A percentile compares a stretch with the other conserved stretches of the same genome.
Evolutionary conservation across 2,329 filamentous ascomycete species (phyloP).

Genomic region (Elsinoe arachidis): DNA sequence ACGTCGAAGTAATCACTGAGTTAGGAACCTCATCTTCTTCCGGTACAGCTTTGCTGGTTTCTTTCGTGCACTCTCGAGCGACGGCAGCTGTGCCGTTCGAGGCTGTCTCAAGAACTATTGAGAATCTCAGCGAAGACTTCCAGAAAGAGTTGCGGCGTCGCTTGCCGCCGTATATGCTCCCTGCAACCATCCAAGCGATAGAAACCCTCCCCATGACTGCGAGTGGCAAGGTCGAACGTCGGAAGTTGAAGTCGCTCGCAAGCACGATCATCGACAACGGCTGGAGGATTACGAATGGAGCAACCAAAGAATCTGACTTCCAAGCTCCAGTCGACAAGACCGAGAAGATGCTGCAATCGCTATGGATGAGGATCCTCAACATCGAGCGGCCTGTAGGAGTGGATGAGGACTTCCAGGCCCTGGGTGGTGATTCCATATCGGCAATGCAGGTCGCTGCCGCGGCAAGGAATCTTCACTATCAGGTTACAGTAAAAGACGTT

Average conservation of each 20-base stretch:
- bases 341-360: slow-evolving; percentile 48
- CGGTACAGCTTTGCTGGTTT: too few relatives aligned
- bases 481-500: background rate
- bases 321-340: slow-evolving; percentile 41
- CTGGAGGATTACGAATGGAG: too few relatives aligned
- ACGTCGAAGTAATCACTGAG: slow-evolving; percentile 16
- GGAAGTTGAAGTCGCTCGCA: slow-evolving; percentile 17
- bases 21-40: too few relatives aligned
- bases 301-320: background rate
- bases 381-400: slow-evolving; percentile 24
- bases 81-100: slow-evolving; percentile 18
- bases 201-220: slow-evolving; percentile 57
- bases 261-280: slow-evolving; percentile 24
- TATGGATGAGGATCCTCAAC: slow-evolving; percentile 42
- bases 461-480: background rate
- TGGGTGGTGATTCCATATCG: slow-evolving; percentile 36
- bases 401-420: slow-evolving; percentile 25
- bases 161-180: slow-evolving; percentile 67
- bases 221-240: slow-evolving; percentile 62
- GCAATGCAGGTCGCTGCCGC: slow-evolving; percentile 37
- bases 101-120: slow-evolving; percentile 1
- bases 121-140: background rate
- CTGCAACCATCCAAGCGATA: slow-evolving; percentile 60
- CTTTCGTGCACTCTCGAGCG: too few relatives aligned
- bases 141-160: background rate